A percentile compares a stretch with the other conserved stretches of the same genome.
These are phyloP conservation scores for Mycogone perniciosa DNA, from an alignment of 2,329 filamentous ascomycete species.

Conservation along the genomic window DNA sequence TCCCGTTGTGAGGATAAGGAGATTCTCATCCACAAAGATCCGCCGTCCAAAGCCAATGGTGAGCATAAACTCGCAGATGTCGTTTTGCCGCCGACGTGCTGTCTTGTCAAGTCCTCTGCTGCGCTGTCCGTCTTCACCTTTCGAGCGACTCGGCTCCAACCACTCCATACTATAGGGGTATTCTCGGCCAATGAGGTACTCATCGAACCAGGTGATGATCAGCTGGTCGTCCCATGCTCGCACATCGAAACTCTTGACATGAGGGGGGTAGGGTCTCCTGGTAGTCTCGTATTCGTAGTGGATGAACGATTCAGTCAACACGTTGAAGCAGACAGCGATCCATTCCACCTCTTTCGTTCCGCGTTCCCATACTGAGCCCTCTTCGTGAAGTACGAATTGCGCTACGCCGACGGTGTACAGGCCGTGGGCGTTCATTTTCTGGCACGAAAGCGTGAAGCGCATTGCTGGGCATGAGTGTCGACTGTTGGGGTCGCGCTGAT, in stretches of 20 bases:
- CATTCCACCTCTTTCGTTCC: constrained; percentile 5
- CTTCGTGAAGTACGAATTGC: constrained; percentile 7
- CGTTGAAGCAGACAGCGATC: constrained; percentile 11
- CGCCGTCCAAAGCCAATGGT: constrained; percentile 7
- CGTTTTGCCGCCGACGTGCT: neutral
- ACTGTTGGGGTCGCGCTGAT: constrained; percentile 8
- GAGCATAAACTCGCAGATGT: constrained; percentile 5
- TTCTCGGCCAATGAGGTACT: constrained; percentile 10
- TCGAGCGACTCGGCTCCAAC: neutral
- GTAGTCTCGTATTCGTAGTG: constrained; percentile 6
- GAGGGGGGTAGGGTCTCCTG: constrained; percentile 5
- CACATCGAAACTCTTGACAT: constrained; percentile 10
- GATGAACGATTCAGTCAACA: constrained; percentile 8
- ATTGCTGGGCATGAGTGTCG: constrained; percentile 9
- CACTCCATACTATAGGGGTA: constrained; percentile 11
- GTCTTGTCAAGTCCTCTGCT: neutral
- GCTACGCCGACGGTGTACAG: constrained; percentile 7
- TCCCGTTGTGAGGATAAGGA: constrained; percentile 10
- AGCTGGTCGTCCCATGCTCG: constrained; percentile 11
- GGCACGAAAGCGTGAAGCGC: constrained; percentile 8
- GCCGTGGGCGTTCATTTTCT: constrained; percentile 8
- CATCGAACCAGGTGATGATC: constrained; percentile 13
- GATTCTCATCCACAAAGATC: constrained; percentile 11
- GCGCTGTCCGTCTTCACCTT: constrained; percentile 1
- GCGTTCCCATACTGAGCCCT: neutral